Evolutionary conservation across 2,329 filamentous ascomycete genomes (phyloP).

Genomic region (Trichophyton verrucosum): DNA sequence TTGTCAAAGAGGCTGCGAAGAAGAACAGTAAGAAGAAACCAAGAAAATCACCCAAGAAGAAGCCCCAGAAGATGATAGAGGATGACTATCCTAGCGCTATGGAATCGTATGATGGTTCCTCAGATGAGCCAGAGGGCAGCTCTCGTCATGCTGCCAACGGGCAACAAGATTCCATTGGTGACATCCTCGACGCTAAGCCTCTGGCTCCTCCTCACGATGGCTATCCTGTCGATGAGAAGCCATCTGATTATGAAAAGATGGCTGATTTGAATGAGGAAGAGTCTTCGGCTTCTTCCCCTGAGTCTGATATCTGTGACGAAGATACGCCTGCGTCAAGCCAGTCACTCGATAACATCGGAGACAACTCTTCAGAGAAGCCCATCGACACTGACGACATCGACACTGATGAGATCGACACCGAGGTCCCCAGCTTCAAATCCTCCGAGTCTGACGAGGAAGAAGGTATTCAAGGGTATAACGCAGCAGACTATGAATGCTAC

Average conservation of each 20-base stretch:
- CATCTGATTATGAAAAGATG: background rate
- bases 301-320: background rate
- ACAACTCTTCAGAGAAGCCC: background rate
- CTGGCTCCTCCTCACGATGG: background rate
- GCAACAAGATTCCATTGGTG: background rate
- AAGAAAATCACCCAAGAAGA: background rate
- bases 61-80: background rate
- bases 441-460: background rate
- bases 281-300: background rate
- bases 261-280: background rate
- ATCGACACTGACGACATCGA: background rate
- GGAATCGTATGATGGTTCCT: background rate
- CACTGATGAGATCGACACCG: background rate
- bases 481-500: background rate
- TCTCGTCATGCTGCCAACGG: background rate
- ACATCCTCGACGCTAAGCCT: background rate
- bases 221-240: background rate
- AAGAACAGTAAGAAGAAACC: background rate
- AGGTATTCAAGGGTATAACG: background rate
- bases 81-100: background rate
- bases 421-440: background rate
- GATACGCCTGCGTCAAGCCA: background rate
- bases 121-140: background rate
- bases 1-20: background rate
- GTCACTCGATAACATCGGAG: background rate